phyloP scores from a whole-genome alignment of 768 basidiomycete species.

The Rhodosporidiobolus odoratus region DNA sequence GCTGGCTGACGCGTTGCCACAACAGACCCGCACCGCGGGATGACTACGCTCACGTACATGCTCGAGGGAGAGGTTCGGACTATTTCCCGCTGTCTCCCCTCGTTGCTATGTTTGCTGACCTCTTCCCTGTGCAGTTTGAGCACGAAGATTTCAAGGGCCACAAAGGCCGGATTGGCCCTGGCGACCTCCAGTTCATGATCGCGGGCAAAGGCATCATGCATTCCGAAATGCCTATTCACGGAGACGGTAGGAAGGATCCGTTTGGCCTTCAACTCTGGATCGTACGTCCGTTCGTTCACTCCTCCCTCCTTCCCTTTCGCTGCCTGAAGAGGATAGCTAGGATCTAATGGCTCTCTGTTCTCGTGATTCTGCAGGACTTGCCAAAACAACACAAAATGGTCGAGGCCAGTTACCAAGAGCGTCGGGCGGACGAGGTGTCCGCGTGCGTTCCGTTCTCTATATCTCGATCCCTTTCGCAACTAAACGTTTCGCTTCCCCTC shows the following conservation, averaged over 20 bases:
- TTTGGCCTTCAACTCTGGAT: slow-evolving; percentile 78
- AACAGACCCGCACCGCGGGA: slow-evolving; percentile 58
- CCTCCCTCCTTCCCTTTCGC: background rate
- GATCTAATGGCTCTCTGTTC: background rate
- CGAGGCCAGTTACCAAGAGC: slow-evolving; percentile 75
- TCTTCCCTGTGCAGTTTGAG: slow-evolving; percentile 48
- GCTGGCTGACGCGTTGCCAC: slow-evolving; percentile 55
- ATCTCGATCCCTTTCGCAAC: background rate
- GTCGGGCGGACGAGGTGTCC: slow-evolving; percentile 55
- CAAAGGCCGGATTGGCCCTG: slow-evolving; percentile 51
- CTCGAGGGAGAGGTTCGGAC: slow-evolving; percentile 57
- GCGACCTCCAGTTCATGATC: slow-evolving; percentile 73
- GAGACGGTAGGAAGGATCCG: slow-evolving; percentile 62
- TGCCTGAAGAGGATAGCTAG: background rate
- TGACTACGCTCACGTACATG: slow-evolving; percentile 65
- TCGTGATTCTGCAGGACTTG: slow-evolving; percentile 43
- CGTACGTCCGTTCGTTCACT: background rate
- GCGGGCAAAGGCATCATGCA: slow-evolving; percentile 35
- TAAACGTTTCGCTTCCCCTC: slow-evolving; percentile 62
- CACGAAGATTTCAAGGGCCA: slow-evolving; percentile 93
- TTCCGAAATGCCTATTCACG: slow-evolving; percentile 70
- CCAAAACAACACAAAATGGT: slow-evolving; percentile 67
- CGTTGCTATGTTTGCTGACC: too few relatives aligned
- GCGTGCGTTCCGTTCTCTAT: slow-evolving; percentile 16
- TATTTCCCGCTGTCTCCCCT: background rate